Evolutionary conservation across 345 rosid species (phyloP), one percentile per base, ranked within the genome.

Genomic region (Schrenkiella parvula): DNA sequence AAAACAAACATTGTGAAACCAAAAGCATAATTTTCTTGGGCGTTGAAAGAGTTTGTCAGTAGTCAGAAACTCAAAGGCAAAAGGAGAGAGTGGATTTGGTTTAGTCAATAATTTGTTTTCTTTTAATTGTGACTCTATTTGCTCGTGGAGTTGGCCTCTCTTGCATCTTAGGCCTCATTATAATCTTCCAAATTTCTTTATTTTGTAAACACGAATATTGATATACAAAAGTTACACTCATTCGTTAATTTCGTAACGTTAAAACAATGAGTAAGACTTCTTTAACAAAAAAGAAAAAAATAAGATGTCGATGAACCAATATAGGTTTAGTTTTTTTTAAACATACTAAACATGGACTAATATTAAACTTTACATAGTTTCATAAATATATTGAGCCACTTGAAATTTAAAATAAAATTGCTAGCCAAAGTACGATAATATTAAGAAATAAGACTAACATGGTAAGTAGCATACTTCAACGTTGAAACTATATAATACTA

Each of bases 21-120:
- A 74, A 74, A 74, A 48, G 67, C 78, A 57, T 66, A 37, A 59
- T 50, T 74, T 59, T 60, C 55, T 59, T 51, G 73, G 73, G 53
- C 68, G 73, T 74, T 59, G 78, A 74, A 74, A 67, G 55, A 39
- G 61, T 41, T 67, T 66, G 77, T 73, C 58, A 73, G 58, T 44
- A 46, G 77, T 72, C 58, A 74, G 44, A 66, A 66, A 73, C 50
- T 44, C 51, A 44, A 66, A 56, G 57, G 29, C 64, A 72, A 60
- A 59, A 47, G 23, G 37, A 31, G 19, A 32, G 54, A 74, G 73
- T 66, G 78, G 73, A 67, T 59, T 74, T 74, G 73, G 78, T 74
- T 71, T 58, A 74, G 73, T 58, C 78, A 58, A 66, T 26, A 57
- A 9, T 55, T 63, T 62, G 34, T 72, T 39, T 59, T 19, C 31